Conservation (phyloP, 768 basidiomycete genomes). For the Hygrophorus pudorinus region DNA sequence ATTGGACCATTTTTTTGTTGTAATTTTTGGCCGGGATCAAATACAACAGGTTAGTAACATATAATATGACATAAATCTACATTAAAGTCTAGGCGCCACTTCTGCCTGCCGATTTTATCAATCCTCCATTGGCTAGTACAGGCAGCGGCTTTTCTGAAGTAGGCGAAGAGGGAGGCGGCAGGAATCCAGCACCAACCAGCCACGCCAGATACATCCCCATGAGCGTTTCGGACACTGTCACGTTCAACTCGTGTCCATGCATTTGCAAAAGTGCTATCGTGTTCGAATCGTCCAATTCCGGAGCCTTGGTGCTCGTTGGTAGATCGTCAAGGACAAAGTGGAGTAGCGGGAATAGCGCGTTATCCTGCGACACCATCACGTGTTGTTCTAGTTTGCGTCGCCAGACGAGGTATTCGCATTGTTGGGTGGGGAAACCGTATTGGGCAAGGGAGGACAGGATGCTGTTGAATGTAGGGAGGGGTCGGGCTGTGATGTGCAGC, state of each 20-base stretch:
- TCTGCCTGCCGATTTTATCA: slow-evolving; percentile 57
- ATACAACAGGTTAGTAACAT: too few relatives aligned
- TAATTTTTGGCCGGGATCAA: too few relatives aligned
- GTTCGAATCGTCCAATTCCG: slow-evolving; percentile 82
- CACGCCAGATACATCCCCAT: slow-evolving; percentile 89
- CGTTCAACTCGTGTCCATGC: slow-evolving; percentile 25
- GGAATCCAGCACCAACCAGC: slow-evolving; percentile 79
- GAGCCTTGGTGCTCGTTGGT: slow-evolving; percentile 91
- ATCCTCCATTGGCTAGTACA: slow-evolving; percentile 25
- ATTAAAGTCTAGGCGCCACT: slow-evolving; percentile 44
- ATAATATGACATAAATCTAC: too few relatives aligned
- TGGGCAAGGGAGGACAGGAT: slow-evolving; percentile 61
- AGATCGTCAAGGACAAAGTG: slow-evolving; percentile 97
- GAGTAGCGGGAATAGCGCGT: slow-evolving; percentile 92
- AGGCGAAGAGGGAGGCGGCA: slow-evolving; percentile 41
- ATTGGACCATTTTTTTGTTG: slow-evolving; percentile 31
- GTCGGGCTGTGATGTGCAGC: slow-evolving; percentile 78
- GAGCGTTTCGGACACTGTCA: slow-evolving; percentile 64
- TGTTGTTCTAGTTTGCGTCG: slow-evolving; percentile 88
- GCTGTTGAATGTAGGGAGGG: slow-evolving; percentile 82
- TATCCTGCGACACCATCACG: slow-evolving; percentile 90
- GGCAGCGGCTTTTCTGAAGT: slow-evolving; percentile 40
- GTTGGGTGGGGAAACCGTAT: slow-evolving; percentile 73
- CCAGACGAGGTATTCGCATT: slow-evolving; percentile 89
- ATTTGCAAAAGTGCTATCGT: slow-evolving; percentile 53